A percentile compares a stretch with the other conserved stretches of the same genome.
These are phyloP conservation scores for Hymenoscyphus fraxineus DNA, from an alignment of 2,329 filamentous ascomycete genomes.

Conservation along the genomic window DNA sequence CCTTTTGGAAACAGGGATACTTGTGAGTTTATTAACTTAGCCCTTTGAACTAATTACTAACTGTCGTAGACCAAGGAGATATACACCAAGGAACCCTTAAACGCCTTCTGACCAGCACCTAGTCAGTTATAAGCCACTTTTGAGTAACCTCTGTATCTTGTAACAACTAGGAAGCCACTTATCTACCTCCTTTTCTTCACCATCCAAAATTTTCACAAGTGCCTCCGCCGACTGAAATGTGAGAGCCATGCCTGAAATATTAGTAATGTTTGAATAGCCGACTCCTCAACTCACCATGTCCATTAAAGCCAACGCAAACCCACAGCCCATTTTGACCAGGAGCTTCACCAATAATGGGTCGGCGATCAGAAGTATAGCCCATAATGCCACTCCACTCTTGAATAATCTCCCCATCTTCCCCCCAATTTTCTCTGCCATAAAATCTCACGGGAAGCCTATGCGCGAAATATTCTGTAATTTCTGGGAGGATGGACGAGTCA, in stretches of 20 bases:
- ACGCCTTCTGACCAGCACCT: too few relatives aligned
- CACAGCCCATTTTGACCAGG: slow-evolving; percentile 37
- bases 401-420: slow-evolving; percentile 43
- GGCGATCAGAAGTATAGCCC: slow-evolving; percentile 49
- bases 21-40: too few relatives aligned
- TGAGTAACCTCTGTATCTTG: slow-evolving; percentile 5
- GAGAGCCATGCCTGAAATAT: slow-evolving; percentile 21
- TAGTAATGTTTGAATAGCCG: neutral
- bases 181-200: slow-evolving; percentile 19
- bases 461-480: slow-evolving; percentile 21
- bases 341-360: slow-evolving; percentile 49
- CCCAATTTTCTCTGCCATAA: slow-evolving; percentile 42
- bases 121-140: neutral
- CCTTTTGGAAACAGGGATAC: too few relatives aligned
- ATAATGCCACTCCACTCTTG: slow-evolving; percentile 53
- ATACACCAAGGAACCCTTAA: too few relatives aligned
- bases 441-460: slow-evolving; percentile 28
- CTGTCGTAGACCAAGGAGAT: too few relatives aligned
- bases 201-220: slow-evolving; percentile 19
- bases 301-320: slow-evolving; percentile 28
- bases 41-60: too few relatives aligned
- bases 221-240: slow-evolving; percentile 23
- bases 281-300: slow-evolving; percentile 20
- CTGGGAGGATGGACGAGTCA: slow-evolving; percentile 27
- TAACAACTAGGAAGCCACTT: slow-evolving; percentile 22